Conservation (phyloP, 2,329 filamentous ascomycete species). For the Fusarium chuoi region DNA sequence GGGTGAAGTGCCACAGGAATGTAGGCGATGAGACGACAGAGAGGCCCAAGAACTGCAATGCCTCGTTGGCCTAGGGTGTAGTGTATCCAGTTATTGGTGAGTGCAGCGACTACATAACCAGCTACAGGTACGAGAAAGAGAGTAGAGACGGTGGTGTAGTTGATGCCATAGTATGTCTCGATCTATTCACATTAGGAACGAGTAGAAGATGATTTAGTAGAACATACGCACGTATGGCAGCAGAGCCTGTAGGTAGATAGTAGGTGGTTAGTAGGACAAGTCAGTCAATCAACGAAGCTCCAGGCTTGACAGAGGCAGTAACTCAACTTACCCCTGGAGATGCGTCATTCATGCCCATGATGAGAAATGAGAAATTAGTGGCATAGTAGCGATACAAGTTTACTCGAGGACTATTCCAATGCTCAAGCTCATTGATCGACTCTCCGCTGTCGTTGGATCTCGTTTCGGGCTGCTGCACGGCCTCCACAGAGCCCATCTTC, state of each 20-base stretch:
- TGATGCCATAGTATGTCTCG: constrained; percentile 66
- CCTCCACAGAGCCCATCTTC: constrained; percentile 6
- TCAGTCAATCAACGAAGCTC: constrained; percentile 12
- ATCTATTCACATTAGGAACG: constrained; percentile 33
- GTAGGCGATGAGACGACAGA: constrained; percentile 72
- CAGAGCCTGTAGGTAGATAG: constrained; percentile 52
- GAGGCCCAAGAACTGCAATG: constrained; percentile 72
- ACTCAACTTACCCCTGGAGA: constrained; percentile 67
- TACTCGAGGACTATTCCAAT: constrained; percentile 70
- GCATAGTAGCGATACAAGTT: constrained; percentile 69
- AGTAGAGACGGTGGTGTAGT: constrained; percentile 71
- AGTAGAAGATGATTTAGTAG: not conserved
- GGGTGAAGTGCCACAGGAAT: constrained; percentile 73
- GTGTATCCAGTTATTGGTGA: constrained; percentile 73
- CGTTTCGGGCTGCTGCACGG: not conserved
- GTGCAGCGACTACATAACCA: constrained; percentile 71
- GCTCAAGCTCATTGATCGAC: constrained; percentile 50
- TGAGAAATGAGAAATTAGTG: constrained; percentile 69
- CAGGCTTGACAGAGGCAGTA: not conserved
- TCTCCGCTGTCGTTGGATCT: not conserved
- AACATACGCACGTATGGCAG: constrained; percentile 56
- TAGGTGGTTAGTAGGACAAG: not conserved
- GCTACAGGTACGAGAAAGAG: constrained; percentile 74
- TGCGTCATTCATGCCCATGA: constrained; percentile 77
- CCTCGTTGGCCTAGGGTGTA: constrained; percentile 75